Base-by-base conservation (phyloP, 2,329 filamentous ascomycete species). In the Penicillium fuscoglaucum region DNA sequence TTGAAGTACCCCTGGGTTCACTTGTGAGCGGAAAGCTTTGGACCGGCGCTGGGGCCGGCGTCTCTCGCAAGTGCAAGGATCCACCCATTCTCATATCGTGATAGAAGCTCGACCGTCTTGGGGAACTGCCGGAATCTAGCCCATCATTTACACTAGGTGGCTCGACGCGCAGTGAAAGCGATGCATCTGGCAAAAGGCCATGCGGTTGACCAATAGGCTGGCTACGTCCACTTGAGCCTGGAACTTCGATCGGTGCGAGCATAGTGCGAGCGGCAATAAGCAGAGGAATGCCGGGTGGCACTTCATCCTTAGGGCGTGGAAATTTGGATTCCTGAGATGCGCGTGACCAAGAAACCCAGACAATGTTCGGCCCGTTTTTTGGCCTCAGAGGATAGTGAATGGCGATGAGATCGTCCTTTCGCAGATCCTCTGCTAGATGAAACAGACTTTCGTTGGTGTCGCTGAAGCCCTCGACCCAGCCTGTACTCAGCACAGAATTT, bases 401-500 rank as follows among this genome's bases (percentile, higher is more conserved):
- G 10, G 71, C 75, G 40, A 72, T 61, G 12, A 68, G 59, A 19
- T 69, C 59, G 19, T 66, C 58, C 19, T 59, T 59, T 3, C 60
- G 60, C 19, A 78, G 65, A 17, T 65, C 57, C 19, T 72, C 56
- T 13, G 68, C 67, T 49, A 75, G 61, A 4, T 55, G 55, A 40
- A 66, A 67, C 12, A 78, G 43, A 3, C 52, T 52, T 10, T 60
- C 28, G 33, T 70, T 65, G 4, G 69, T 74, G 45, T 77, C 71
- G 17, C 66, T 44, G 57, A 68, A 78, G 0, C 71, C 70, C 55
- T 73, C 65, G 28, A 76, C 61, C 68, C 71, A 77, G 37, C 70
- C 71, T 52, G 68, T 73, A 39, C 65, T 65, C 48, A 39, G 33
- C 19, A 52, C 19, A 9, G 13, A 46, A 35, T 52, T 33, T 7